Conservation (phyloP, 352 stramenopile species). For the Globisporangium ultimum region DNA sequence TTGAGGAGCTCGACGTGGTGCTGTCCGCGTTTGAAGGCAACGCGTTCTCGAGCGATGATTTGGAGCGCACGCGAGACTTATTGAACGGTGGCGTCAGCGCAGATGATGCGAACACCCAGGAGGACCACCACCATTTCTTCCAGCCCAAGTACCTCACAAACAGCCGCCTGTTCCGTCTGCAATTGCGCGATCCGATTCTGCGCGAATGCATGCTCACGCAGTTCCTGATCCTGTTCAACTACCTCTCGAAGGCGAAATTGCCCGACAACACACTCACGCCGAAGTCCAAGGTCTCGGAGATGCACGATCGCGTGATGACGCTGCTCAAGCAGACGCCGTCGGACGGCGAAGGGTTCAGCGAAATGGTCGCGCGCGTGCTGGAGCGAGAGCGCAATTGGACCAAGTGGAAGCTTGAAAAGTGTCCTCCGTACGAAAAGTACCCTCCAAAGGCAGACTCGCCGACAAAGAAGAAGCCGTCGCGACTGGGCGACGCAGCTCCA, state of each 20-base stretch:
- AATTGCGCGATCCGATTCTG: slow-evolving; percentile 88
- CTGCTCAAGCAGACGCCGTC: slow-evolving; percentile 84
- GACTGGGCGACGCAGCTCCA: slow-evolving; percentile 31
- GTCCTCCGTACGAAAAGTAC: slow-evolving; percentile 70
- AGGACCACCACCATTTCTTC: slow-evolving; percentile 68
- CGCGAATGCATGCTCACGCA: slow-evolving; percentile 88
- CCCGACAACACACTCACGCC: slow-evolving; percentile 44
- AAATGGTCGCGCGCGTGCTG: slow-evolving; percentile 84
- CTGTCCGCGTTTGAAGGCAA: slow-evolving; percentile 84
- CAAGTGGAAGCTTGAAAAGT: slow-evolving; percentile 90
- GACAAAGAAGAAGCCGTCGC: slow-evolving; percentile 28
- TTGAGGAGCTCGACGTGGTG: slow-evolving; percentile 73
- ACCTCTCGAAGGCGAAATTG: slow-evolving; percentile 56
- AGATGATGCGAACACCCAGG: slow-evolving; percentile 22
- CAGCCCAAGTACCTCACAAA: slow-evolving; percentile 93
- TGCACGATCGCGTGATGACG: slow-evolving; percentile 70
- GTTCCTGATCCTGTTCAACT: slow-evolving; percentile 81
- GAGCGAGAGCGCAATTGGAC: slow-evolving; percentile 89
- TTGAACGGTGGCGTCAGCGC: slow-evolving; percentile 12
- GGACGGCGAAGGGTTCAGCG: slow-evolving; percentile 83
- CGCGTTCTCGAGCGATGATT: slow-evolving; percentile 76
- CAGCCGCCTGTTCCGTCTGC: slow-evolving; percentile 87
- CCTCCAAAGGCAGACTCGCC: slow-evolving; percentile 19
- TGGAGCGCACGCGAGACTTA: slow-evolving; percentile 65
- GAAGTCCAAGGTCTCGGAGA: slow-evolving; percentile 53